Evolutionary conservation across 768 basidiomycete species (phyloP), one percentile per base, ranked within the genome.

Genomic region (Floccularia luteovirens): DNA sequence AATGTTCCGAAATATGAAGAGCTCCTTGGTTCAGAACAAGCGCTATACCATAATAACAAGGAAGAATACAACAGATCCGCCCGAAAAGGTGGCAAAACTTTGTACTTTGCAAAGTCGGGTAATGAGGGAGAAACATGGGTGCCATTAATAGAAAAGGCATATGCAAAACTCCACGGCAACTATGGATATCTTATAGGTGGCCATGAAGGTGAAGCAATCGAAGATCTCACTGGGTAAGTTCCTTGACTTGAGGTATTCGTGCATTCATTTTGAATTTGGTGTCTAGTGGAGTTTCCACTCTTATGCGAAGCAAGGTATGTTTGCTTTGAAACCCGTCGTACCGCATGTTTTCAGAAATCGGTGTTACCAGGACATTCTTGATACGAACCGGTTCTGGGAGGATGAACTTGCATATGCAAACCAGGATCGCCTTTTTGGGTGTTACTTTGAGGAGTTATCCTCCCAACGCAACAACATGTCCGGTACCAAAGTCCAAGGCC

Each of bases 71-170:
- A 73, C 46, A 48, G 53, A 22, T 60, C 63, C 0, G 74, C 72
- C 1, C 53, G 74, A 2, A 69, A 66, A 36, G 70, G 73, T 24
- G 65, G 64, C 22, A 74, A 72, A 49, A 59, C 59, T 1, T 48
- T 76, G 24, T 74, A 69, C 44, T 77, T 75, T 49, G 72, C 75
- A 6, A 64, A 61, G 37, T 71, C 69, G 4, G 67, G 64, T 1
- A 68, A 66, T 34, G 32, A 14, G 7, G 32, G n/a, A 22, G 74
- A 76, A 44, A 75, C 72, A 3, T 76, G 74, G 74, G 71, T 75
- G 0, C 70, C 75, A 2, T 53, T 77, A n/a, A 62, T 76, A n/a
- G 75, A 77, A 50, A 77, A 77, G 50, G 75, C 75, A 2, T 77
- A 67, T 43, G 74, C 75, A 2, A 77, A 77, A 53, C 46, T 75